Evolutionary conservation across 495 filamentous ascomycete species (phyloP), one percentile per base, ranked within the genome.

Genomic region (Aspergillus carlsbadensis): DNA sequence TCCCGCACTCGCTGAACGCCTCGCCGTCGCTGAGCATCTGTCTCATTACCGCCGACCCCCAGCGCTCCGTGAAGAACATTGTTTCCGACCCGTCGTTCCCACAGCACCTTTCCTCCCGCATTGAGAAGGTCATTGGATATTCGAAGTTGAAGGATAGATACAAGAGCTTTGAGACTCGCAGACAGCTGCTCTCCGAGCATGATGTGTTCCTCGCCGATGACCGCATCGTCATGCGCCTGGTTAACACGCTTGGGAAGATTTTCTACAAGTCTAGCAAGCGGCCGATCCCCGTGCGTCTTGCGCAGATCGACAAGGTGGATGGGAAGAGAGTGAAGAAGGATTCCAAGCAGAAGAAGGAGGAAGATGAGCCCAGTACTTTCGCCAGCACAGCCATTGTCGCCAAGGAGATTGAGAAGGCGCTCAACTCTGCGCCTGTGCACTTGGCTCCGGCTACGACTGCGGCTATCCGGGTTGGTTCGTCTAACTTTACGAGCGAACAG

Each of bases 151-250:
- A 88, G 74, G 78, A 84, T 40, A 91, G 92, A 68, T 97, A 89
- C 81, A 86, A 88, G 72, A 77, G 85, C 44, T 98, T 88, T 72
- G 94, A 98, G 77, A 84, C 80, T 50, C 87, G 88, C 65, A 81
- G 94, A 42, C 89, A 93, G 68, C 79, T 98, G n/a, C 79, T 85
- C 46, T 76, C 81, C 44, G 90, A 95, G 58, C 87, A 96, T 72
- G 89, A 91, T 67, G 72, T 96, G 39, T 96, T 97, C 76, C 77
- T 97, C 24, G 90, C 85, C 24, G 92, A 98, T 68, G 87, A 92
- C 63, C 78, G 90, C 18, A 86, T 96, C 54, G 77, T 91, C 57
- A 89, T 84, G 56, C 82, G 81, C 56, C 78, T 97, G n/a, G 88
- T 90, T 15, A 78, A 78, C 21, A 74, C 84, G 2, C 82, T 98